Conservation (phyloP, 2,329 filamentous ascomycete genomes). For the Pyrenochaeta sp. region DNA sequence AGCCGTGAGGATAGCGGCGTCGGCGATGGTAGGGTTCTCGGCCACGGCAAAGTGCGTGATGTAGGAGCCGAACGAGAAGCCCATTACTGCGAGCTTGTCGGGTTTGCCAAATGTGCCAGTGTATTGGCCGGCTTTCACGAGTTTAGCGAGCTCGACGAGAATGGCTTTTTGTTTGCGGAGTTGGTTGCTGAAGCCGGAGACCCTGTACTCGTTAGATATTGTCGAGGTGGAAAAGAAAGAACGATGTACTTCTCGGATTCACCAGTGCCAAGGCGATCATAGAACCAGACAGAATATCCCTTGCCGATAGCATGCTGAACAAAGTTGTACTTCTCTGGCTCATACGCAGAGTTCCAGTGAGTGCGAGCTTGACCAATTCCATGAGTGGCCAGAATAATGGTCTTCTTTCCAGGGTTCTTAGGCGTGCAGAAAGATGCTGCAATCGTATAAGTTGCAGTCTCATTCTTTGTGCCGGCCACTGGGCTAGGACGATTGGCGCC, state of each 20-base stretch:
- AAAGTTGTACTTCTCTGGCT: conserved; percentile 43
- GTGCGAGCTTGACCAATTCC: conserved; percentile 36
- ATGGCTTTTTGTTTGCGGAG: conserved; percentile 13
- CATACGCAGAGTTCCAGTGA: conserved; percentile 44
- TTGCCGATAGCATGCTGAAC: conserved; percentile 37
- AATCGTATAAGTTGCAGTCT: conserved; percentile 11
- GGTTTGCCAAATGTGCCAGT: conserved; percentile 23
- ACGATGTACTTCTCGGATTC: conserved; percentile 32
- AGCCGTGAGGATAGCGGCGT: conserved; percentile 30
- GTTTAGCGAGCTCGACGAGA: conserved; percentile 22
- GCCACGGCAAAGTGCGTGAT: conserved; percentile 26
- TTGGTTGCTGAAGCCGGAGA: conserved; percentile 12
- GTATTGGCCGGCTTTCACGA: conserved; percentile 24
- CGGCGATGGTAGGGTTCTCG: conserved; percentile 19
- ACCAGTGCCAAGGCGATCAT: conserved; percentile 47
- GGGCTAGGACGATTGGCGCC: neutral
- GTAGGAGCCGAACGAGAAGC: conserved; percentile 37
- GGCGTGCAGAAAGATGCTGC: conserved; percentile 23
- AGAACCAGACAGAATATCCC: conserved; percentile 47
- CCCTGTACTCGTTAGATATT: too few species aligned
- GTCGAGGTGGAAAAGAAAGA: too few species aligned
- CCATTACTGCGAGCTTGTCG: conserved; percentile 29
- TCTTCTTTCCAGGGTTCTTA: conserved; percentile 23
- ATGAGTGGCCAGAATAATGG: conserved; percentile 42
- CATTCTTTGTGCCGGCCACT: neutral